Conservation (phyloP, 1,139 yeast genomes). For the Pichia kudriavzevii region DNA sequence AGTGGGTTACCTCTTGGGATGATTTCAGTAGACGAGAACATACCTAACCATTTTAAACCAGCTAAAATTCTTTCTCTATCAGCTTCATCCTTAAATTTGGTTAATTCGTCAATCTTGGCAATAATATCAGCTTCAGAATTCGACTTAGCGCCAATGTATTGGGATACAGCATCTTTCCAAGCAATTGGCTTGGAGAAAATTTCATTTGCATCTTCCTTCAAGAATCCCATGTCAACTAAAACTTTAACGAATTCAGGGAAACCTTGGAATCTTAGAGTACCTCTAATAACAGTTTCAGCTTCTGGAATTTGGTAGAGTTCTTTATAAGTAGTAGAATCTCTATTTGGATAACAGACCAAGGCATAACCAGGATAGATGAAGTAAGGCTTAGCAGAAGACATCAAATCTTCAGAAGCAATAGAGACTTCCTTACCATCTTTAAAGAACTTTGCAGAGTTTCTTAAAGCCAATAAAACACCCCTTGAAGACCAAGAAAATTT, state of each 20-base stretch:
- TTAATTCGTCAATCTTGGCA: slow-evolving; percentile 67
- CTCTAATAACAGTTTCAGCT: slow-evolving; percentile 94
- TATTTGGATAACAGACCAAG: slow-evolving; percentile 92
- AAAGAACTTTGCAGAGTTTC: slow-evolving; percentile 89
- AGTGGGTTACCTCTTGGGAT: slow-evolving; percentile 91
- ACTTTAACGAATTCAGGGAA: slow-evolving; percentile 97
- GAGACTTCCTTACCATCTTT: slow-evolving; percentile 76
- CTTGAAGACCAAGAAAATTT: slow-evolving; percentile 99
- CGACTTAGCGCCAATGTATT: slow-evolving; percentile 68
- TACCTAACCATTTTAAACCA: slow-evolving; percentile 92
- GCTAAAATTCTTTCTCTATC: slow-evolving; percentile 81
- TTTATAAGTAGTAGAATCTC: slow-evolving; percentile 92
- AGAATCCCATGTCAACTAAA: slow-evolving; percentile 87
- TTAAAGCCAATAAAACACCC: slow-evolving; percentile 91
- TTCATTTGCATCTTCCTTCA: slow-evolving; percentile 65
- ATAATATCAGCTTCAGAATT: slow-evolving; percentile 63
- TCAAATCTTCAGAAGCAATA: slow-evolving; percentile 81
- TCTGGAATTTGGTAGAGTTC: slow-evolving; percentile 92
- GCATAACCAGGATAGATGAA: slow-evolving; percentile 94
- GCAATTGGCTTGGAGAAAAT: slow-evolving; percentile 51
- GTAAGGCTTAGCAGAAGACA: slow-evolving; percentile 94
- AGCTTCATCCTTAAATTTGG: slow-evolving; percentile 71
- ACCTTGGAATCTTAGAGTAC: slow-evolving; percentile 95
- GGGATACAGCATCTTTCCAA: slow-evolving; percentile 85
- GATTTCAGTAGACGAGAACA: slow-evolving; percentile 68